These are phyloP conservation scores for Rhizomucor miehei DNA, from an alignment of 371 early-diverging fungal genomes.

Conservation along the genomic window DNA sequence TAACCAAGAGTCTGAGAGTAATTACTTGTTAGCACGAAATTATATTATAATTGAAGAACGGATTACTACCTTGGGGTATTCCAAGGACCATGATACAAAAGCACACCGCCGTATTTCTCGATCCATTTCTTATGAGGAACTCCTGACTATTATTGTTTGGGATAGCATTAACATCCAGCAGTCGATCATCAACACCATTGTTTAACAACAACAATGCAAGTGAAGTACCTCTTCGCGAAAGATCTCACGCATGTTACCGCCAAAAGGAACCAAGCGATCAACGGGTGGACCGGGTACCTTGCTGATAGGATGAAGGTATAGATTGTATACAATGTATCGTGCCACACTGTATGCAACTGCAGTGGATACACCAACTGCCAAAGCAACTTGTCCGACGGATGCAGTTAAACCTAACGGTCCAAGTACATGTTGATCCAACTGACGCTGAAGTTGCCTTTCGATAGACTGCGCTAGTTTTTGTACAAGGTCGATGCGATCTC, in stretches of 20 bases:
- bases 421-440: background rate
- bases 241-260: slow-evolving; percentile 51
- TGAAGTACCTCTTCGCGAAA: slow-evolving; percentile 32
- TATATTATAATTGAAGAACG: too few relatives aligned
- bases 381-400: background rate
- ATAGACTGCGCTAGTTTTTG: too few relatives aligned
- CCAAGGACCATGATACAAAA: slow-evolving; percentile 48
- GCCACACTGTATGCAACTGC: background rate
- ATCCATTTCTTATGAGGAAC: slow-evolving; percentile 53
- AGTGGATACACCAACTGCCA: background rate
- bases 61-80: slow-evolving; percentile 31
- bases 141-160: slow-evolving; percentile 24
- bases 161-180: too few relatives aligned
- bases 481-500: too few relatives aligned
- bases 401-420: background rate
- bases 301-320: slow-evolving; percentile 44
- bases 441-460: too few relatives aligned
- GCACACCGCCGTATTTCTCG: slow-evolving; percentile 51
- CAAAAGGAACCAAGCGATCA: slow-evolving; percentile 37
- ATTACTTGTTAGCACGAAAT: too few relatives aligned
- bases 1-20: slow-evolving; percentile 48
- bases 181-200: too few relatives aligned
- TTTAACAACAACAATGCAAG: background rate
- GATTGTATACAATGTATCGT: slow-evolving; percentile 33
- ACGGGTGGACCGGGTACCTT: slow-evolving; percentile 59